Percentiles rank a stretch among this genome's conserved stretches.
These are phyloP conservation scores for Noccaea bulbosa DNA, from an alignment of 345 rosid species.

Conservation along the genomic window DNA sequence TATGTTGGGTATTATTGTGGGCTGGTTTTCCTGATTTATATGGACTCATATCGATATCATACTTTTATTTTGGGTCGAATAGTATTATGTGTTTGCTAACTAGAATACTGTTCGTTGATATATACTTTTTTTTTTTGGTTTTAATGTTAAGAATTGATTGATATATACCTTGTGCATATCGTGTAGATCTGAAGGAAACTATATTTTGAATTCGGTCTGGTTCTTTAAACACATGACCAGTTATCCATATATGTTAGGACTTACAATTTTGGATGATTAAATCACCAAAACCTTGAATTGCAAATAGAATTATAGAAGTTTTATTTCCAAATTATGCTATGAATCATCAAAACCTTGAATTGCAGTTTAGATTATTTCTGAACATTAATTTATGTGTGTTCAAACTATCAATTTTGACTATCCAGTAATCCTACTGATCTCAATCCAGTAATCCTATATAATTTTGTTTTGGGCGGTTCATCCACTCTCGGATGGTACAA, in stretches of 20 bases:
- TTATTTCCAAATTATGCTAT: too few species aligned
- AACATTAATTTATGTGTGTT: not conserved
- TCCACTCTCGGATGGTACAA: not conserved
- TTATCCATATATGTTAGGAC: not conserved
- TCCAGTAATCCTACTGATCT: constrained; percentile 9
- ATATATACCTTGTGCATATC: not conserved
- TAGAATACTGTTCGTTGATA: constrained; percentile 10
- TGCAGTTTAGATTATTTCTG: not conserved
- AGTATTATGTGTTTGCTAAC: constrained; percentile 12
- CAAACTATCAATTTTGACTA: not conserved
- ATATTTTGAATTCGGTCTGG: not conserved
- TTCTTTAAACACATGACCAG: constrained; percentile 1
- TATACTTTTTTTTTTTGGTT: too few species aligned
- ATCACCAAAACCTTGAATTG: constrained; percentile 12
- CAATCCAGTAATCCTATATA: not conserved
- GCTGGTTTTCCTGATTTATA: too few species aligned
- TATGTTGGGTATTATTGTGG: too few species aligned
- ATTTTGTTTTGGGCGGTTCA: not conserved
- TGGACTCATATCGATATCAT: constrained; percentile 12
- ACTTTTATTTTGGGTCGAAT: not conserved
- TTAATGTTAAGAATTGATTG: too few species aligned
- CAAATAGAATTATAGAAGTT: too few species aligned
- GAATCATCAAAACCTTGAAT: not conserved
- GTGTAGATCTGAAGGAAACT: not conserved
- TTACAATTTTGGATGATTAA: not conserved